phyloP scores from a whole-genome alignment of 306 rosid genomes.

The Dryas alaskensis region DNA sequence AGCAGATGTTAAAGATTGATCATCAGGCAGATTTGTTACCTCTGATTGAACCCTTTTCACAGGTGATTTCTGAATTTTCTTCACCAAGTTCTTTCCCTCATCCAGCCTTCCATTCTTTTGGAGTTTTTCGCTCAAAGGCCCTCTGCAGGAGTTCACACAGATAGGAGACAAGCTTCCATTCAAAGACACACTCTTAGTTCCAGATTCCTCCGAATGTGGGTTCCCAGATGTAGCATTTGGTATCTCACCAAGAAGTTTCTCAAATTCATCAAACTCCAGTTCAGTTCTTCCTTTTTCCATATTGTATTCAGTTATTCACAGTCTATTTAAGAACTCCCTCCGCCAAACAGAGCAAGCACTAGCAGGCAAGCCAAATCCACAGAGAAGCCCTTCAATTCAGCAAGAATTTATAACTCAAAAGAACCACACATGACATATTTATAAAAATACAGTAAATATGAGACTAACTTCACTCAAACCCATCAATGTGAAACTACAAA shows the following conservation, averaged over 20 bases:
- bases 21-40: slow-evolving; percentile 28
- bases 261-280: slow-evolving; percentile 45
- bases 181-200: slow-evolving; percentile 15
- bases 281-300: slow-evolving; percentile 34
- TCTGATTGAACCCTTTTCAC: slow-evolving; percentile 29
- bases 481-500: background rate
- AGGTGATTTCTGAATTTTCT: slow-evolving; percentile 23
- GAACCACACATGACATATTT: background rate
- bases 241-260: slow-evolving; percentile 48
- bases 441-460: background rate
- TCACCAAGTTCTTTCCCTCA: slow-evolving; percentile 36
- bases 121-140: slow-evolving; percentile 22
- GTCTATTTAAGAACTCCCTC: slow-evolving; percentile 6
- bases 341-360: slow-evolving; percentile 11
- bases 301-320: background rate
- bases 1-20: slow-evolving; percentile 40
- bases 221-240: slow-evolving; percentile 42
- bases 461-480: background rate
- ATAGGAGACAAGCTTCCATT: slow-evolving; percentile 26
- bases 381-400: slow-evolving; percentile 10
- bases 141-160: slow-evolving; percentile 23
- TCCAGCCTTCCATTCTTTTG: slow-evolving; percentile 28
- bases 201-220: slow-evolving; percentile 33
- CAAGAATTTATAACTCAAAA: slow-evolving; percentile 1
- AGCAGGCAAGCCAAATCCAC: slow-evolving; percentile 8